phyloP scores from a whole-genome alignment of 495 filamentous ascomycete genomes.

The Penicillium alfredii region DNA sequence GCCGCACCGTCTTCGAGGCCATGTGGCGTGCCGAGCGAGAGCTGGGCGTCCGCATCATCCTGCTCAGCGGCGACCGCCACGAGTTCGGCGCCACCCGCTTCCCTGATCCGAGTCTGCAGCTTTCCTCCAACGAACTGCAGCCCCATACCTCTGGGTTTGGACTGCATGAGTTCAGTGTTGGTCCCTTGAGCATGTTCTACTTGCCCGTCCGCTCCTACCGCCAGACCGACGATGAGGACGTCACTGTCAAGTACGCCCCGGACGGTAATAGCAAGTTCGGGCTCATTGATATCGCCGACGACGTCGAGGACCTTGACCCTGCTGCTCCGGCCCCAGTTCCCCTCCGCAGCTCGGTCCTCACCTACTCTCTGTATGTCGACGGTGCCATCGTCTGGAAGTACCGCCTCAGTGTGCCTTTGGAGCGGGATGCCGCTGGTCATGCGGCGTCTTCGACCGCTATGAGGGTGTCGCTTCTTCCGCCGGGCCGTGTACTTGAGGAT shows the following conservation, averaged over 20 bases:
- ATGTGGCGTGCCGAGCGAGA: constrained; percentile 75
- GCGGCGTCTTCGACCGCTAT: background rate
- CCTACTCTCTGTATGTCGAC: constrained; percentile 78
- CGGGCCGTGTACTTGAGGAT: constrained; percentile 30
- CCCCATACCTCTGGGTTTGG: constrained; percentile 40
- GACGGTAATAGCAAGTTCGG: constrained; percentile 89
- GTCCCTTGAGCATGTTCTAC: constrained; percentile 89
- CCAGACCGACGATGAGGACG: constrained; percentile 71
- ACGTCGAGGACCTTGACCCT: constrained; percentile 48
- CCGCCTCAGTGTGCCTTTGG: constrained; percentile 33
- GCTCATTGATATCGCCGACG: constrained; percentile 71
- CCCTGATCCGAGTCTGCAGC: constrained; percentile 54
- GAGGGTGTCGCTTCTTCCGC: constrained; percentile 8
- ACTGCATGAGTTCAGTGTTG: constrained; percentile 82
- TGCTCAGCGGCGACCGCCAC: constrained; percentile 86
- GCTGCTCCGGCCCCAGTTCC: constrained; percentile 16
- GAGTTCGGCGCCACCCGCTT: constrained; percentile 93
- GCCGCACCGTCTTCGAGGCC: constrained; percentile 70
- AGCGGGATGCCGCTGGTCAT: background rate
- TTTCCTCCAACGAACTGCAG: constrained; percentile 15
- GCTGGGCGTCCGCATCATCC: constrained; percentile 70
- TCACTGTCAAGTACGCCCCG: constrained; percentile 77
- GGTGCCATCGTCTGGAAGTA: constrained; percentile 72
- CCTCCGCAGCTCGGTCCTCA: constrained; percentile 50
- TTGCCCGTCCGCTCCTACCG: constrained; percentile 76